Conservation (phyloP, 106 monocot genomes). For the Platanthera guangdongensis region DNA sequence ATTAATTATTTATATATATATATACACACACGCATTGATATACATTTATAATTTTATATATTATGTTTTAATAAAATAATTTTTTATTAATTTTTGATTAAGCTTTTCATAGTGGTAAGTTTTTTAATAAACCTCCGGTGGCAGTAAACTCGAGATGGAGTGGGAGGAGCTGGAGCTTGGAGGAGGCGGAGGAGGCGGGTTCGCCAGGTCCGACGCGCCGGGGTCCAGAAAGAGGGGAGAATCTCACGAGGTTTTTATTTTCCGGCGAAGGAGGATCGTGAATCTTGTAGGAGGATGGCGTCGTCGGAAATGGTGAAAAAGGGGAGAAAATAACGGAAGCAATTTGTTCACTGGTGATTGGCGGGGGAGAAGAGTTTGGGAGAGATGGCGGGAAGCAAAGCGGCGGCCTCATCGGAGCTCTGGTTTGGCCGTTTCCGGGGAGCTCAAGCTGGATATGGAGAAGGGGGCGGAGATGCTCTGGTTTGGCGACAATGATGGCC, state of each 20-base stretch:
- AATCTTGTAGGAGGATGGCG: slow-evolving; percentile 28
- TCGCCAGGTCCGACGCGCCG: slow-evolving; percentile 26
- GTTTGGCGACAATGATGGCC: slow-evolving; percentile 29
- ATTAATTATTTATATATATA: too few species aligned
- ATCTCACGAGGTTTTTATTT: neutral
- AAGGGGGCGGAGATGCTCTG: slow-evolving; percentile 31
- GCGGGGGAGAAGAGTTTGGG: slow-evolving; percentile 58
- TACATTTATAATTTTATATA: too few species aligned
- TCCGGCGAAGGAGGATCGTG: slow-evolving; percentile 5
- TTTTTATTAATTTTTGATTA: too few species aligned
- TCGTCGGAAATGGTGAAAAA: slow-evolving; percentile 31
- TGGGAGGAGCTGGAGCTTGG: too few species aligned
- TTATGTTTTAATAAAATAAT: too few species aligned
- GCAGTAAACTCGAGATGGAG: too few species aligned
- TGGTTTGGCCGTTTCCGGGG: slow-evolving; percentile 86
- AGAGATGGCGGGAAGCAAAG: slow-evolving; percentile 69
- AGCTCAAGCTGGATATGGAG: slow-evolving; percentile 58
- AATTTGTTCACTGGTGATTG: slow-evolving; percentile 26
- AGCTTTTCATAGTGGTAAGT: too few species aligned
- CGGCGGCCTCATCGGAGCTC: slow-evolving; percentile 70
- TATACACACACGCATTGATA: too few species aligned
- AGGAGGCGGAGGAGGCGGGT: too few species aligned
- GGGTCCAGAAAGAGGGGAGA: slow-evolving; percentile 15
- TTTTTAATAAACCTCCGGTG: too few species aligned
- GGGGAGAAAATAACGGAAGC: slow-evolving; percentile 34